Percentiles rank a stretch among this genome's conserved stretches.
Evolutionary conservation across 2,329 filamentous ascomycete species (phyloP).

Genomic region (Fusarium goolgardi): DNA sequence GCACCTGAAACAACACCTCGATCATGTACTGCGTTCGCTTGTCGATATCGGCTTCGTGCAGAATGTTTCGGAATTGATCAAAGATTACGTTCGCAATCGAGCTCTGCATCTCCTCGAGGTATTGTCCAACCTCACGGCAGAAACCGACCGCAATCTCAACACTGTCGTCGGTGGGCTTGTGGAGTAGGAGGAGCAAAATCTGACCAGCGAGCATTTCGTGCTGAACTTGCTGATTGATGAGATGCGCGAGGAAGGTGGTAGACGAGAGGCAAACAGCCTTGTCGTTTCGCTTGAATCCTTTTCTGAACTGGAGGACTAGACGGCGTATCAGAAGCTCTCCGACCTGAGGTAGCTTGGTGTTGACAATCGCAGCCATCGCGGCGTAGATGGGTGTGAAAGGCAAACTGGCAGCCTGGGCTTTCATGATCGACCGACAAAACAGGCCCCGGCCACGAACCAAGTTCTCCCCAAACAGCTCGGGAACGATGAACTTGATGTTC

Average conservation of each 20-base stretch:
- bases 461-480: slow-evolving; percentile 95
- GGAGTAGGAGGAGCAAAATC: slow-evolving; percentile 88
- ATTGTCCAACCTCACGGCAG: slow-evolving; percentile 91
- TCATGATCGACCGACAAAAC: slow-evolving; percentile 97
- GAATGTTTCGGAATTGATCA: slow-evolving; percentile 93
- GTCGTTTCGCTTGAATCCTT: slow-evolving; percentile 95
- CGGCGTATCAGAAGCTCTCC: slow-evolving; percentile 90
- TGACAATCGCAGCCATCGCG: slow-evolving; percentile 95
- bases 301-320: slow-evolving; percentile 91
- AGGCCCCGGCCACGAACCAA: slow-evolving; percentile 89
- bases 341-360: slow-evolving; percentile 95
- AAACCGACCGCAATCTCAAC: slow-evolving; percentile 97
- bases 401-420: slow-evolving; percentile 94
- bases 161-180: slow-evolving; percentile 96
- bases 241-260: slow-evolving; percentile 92
- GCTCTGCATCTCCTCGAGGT: slow-evolving; percentile 94
- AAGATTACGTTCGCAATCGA: slow-evolving; percentile 91
- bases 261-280: slow-evolving; percentile 94
- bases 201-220: slow-evolving; percentile 94
- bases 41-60: slow-evolving; percentile 97
- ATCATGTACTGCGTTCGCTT: slow-evolving; percentile 99
- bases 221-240: slow-evolving; percentile 95
- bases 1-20: slow-evolving; percentile 94
- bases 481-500: slow-evolving; percentile 98
- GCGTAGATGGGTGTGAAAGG: slow-evolving; percentile 98